phyloP scores from a whole-genome alignment of 2,329 filamentous ascomycete species.

The Waltergamsia citrina region DNA sequence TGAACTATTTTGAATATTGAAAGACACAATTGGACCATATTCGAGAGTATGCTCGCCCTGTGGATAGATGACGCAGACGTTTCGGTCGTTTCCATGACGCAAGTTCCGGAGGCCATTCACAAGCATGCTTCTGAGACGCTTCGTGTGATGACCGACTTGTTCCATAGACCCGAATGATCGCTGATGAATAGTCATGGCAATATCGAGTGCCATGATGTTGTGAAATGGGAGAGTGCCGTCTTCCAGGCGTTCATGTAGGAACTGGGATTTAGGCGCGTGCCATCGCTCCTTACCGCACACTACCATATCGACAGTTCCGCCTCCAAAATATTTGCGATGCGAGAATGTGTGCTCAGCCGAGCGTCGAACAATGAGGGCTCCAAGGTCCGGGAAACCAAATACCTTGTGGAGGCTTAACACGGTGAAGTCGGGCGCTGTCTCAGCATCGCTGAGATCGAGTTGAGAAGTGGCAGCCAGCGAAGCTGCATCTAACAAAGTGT shows the following conservation, averaged over 20 bases:
- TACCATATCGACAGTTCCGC: conserved; percentile 89
- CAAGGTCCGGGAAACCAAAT: conserved; percentile 92
- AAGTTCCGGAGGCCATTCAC: conserved; percentile 48
- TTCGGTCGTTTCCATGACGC: conserved; percentile 57
- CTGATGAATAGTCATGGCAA: conserved; percentile 61
- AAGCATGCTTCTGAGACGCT: conserved; percentile 51
- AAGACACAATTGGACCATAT: conserved; percentile 70
- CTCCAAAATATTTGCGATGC: conserved; percentile 75
- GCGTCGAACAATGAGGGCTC: conserved; percentile 74
- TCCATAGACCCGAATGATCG: conserved; percentile 64
- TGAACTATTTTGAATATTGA: conserved; percentile 64
- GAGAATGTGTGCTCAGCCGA: conserved; percentile 54
- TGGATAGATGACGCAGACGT: conserved; percentile 58
- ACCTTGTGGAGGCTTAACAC: conserved; percentile 92
- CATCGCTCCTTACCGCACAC: conserved; percentile 68
- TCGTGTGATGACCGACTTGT: conserved; percentile 61
- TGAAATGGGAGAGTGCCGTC: conserved; percentile 90
- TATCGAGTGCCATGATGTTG: conserved; percentile 73
- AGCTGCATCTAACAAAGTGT: conserved; percentile 76
- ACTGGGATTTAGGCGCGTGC: conserved; percentile 66
- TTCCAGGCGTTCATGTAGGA: conserved; percentile 74
- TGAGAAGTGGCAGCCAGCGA: conserved; percentile 69
- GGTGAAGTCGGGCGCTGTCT: conserved; percentile 68
- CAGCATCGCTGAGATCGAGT: conserved; percentile 56
- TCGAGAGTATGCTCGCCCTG: conserved; percentile 13